Evolutionary conservation across 305 asterid species (phyloP), one percentile per base, ranked within the genome.

Genomic region (Solanum hybrid): DNA sequence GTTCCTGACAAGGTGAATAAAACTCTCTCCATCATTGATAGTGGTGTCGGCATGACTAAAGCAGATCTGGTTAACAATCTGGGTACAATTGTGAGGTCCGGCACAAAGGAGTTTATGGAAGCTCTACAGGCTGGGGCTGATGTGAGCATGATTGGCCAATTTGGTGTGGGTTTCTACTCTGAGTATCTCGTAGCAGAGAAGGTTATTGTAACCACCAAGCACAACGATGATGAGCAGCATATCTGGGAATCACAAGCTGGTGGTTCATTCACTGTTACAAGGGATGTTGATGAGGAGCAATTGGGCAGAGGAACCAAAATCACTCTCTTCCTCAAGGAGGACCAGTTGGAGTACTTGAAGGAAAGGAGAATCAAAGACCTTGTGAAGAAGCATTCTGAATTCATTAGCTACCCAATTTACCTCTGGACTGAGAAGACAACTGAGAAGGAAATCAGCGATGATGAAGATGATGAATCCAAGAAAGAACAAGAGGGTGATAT

Each of bases 31-130:
- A 94, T 94, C 6, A 91, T 92, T 14, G 96, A 94, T 3, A 93
- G 94, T 27, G 96, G 96, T 9, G 29, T 92, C 10, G 96, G 96
- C 91, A 94, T 94, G 96, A 93, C 96, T n/a, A 94, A 94, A 94
- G 95, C 95, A 90, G 95, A 94, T 86, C 86, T 94, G 94, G 95
- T 94, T 86, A 94, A 94, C 92, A 92, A 94, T 27, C 7, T 93
- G 90, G 95, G 96, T 2, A 94, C 94, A 1, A 93, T 94, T 89
- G 95, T 95, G n/a, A 93, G 95, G 88, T 94, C 95, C 4, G 96
- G 96, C 7, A 93, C 96, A 2, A 93, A 93, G 91, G 96, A 94
- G 51, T 94, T 94, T 85, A 93, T 93, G 96, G 95, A 94, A 87
- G 95, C 95, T 22, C 88, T 94, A 91, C 94, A 93, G 87, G 96